A percentile compares a stretch with the other conserved stretches of the same genome.
These are phyloP conservation scores for Apiosordaria backusii DNA, from an alignment of 495 filamentous ascomycete species.

Conservation along the genomic window DNA sequence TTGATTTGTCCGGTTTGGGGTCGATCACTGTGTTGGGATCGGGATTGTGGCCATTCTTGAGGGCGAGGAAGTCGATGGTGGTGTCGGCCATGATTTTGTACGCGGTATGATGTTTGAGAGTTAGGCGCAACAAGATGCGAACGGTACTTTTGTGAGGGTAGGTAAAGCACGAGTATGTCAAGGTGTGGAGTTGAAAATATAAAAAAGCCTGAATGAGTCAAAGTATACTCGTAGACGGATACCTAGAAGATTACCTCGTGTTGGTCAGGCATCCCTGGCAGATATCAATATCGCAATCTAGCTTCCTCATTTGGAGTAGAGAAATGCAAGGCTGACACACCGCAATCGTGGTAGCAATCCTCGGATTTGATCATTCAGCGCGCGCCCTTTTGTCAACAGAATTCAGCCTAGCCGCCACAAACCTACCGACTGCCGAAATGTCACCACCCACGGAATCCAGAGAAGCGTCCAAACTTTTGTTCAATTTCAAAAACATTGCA, in stretches of 20 bases:
- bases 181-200: too few relatives aligned
- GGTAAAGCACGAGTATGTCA: not conserved
- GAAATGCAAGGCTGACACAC: not conserved
- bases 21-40: slow-evolving; percentile 1
- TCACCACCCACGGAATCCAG: not conserved
- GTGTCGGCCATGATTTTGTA: not conserved
- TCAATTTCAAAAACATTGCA: slow-evolving; percentile 5
- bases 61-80: not conserved
- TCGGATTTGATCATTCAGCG: not conserved
- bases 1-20: slow-evolving; percentile 1
- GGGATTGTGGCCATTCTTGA: not conserved
- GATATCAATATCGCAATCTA: slow-evolving; percentile 4
- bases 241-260: not conserved
- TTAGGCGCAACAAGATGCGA: not conserved
- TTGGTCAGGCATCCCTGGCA: not conserved
- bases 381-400: not conserved
- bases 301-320: slow-evolving; percentile 18
- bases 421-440: not conserved
- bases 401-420: not conserved
- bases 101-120: too few relatives aligned
- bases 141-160: not conserved
- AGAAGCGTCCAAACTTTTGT: slow-evolving; percentile 1
- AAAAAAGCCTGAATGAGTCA: too few relatives aligned
- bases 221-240: too few relatives aligned
- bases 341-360: too few relatives aligned